Evolutionary conservation across 164 flowering plant species (phyloP).

Genomic region (Sedum album): DNA sequence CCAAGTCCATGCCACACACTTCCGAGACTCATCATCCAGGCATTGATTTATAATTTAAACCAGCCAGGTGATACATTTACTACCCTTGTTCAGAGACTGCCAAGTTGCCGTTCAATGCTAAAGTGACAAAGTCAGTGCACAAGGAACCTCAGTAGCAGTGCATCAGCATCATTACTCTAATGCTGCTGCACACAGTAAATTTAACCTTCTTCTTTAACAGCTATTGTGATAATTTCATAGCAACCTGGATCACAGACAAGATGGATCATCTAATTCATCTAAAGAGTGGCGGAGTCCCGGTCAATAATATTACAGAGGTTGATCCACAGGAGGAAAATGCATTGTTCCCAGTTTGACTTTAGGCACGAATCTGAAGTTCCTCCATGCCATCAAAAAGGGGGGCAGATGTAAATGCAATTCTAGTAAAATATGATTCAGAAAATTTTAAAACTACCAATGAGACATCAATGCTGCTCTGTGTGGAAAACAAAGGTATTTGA

Average conservation of each 20-base stretch:
- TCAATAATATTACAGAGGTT: not conserved
- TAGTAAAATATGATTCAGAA: slow-evolving; percentile 40
- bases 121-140: not conserved
- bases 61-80: not conserved
- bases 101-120: not conserved
- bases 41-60: not conserved
- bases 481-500: slow-evolving; percentile 29
- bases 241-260: slow-evolving; percentile 29
- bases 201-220: not conserved
- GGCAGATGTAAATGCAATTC: slow-evolving; percentile 28
- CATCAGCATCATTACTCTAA: slow-evolving; percentile 1
- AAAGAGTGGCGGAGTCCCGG: slow-evolving; percentile 27
- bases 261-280: slow-evolving; percentile 27
- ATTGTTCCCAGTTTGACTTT: slow-evolving; percentile 34
- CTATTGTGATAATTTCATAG: not conserved
- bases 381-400: slow-evolving; percentile 16
- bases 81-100: not conserved
- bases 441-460: slow-evolving; percentile 23
- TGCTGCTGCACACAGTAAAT: slow-evolving; percentile 2
- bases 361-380: slow-evolving; percentile 23
- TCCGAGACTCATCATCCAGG: not conserved
- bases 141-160: not conserved
- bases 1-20: slow-evolving; percentile 6
- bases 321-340: slow-evolving; percentile 4
- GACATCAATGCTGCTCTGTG: slow-evolving; percentile 32